phyloP scores from a whole-genome alignment of 495 filamentous ascomycete species.

The Pyronema domesticum region DNA sequence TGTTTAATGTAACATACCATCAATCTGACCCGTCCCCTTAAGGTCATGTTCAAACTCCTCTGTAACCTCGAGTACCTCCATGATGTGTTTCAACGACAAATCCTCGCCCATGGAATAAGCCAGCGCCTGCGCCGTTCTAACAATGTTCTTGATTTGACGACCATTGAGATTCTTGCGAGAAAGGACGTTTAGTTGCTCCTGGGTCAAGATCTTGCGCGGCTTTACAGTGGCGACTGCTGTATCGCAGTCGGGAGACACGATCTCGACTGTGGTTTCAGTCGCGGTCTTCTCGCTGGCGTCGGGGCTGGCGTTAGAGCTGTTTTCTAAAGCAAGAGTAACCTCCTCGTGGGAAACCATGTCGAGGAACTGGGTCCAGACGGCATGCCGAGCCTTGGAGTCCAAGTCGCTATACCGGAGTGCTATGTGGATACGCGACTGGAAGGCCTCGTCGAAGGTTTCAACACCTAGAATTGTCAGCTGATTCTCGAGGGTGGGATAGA shows the following conservation, averaged over 20 bases:
- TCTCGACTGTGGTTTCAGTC: not conserved
- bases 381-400: constrained; percentile 53
- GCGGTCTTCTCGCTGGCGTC: not conserved
- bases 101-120: constrained; percentile 57
- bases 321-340: not conserved
- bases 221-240: not conserved
- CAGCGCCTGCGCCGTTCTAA: constrained; percentile 69
- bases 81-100: constrained; percentile 66
- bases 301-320: not conserved
- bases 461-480: not conserved
- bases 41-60: constrained; percentile 68
- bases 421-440: constrained; percentile 43
- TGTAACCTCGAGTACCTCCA: constrained; percentile 61
- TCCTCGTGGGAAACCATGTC: constrained; percentile 29
- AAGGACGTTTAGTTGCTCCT: constrained; percentile 32
- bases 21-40: constrained; percentile 44
- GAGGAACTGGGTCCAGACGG: constrained; percentile 73
- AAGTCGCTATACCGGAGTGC: constrained; percentile 70
- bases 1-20: constrained; percentile 33
- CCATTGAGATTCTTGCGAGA: constrained; percentile 63
- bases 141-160: constrained; percentile 89
- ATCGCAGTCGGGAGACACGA: not conserved
- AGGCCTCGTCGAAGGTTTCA: constrained; percentile 41
- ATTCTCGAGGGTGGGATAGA: not conserved
- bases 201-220: constrained; percentile 29